phyloP scores from a whole-genome alignment of 192 early-diverging fungal species.

The Coemansia sp. region DNA sequence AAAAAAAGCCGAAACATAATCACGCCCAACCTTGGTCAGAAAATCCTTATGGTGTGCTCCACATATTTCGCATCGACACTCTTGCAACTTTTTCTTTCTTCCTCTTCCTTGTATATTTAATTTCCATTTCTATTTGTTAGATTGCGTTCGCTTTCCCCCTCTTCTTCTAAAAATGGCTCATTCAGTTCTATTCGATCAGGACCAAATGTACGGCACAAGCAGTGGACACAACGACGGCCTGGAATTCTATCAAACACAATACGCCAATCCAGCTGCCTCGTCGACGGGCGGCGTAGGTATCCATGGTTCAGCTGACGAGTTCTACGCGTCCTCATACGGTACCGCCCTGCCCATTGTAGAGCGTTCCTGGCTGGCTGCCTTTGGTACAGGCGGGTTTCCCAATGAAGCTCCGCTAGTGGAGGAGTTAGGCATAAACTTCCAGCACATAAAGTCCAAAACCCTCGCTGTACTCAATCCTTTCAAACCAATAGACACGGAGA shows the following conservation, averaged over 20 bases:
- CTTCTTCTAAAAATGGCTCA: slow-evolving; percentile 33
- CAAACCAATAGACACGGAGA: slow-evolving; percentile 68
- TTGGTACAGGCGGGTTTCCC: slow-evolving; percentile 88
- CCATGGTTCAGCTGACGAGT: slow-evolving; percentile 47
- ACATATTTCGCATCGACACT: not conserved
- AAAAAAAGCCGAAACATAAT: not conserved
- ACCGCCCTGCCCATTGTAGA: slow-evolving; percentile 49
- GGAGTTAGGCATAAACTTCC: slow-evolving; percentile 94
- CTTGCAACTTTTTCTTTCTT: not conserved
- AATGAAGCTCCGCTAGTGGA: slow-evolving; percentile 94
- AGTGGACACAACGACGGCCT: slow-evolving; percentile 36
- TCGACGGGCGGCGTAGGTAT: slow-evolving; percentile 17
- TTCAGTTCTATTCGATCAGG: slow-evolving; percentile 54
- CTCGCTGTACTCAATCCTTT: slow-evolving; percentile 86
- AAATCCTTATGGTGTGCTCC: not conserved
- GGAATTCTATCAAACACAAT: slow-evolving; percentile 54
- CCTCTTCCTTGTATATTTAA: not conserved
- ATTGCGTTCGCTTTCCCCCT: not conserved
- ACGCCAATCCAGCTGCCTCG: slow-evolving; percentile 34
- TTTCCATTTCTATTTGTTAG: not conserved
- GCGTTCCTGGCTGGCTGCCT: slow-evolving; percentile 64
- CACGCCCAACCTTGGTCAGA: not conserved
- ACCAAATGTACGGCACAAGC: slow-evolving; percentile 26
- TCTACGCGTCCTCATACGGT: slow-evolving; percentile 51
- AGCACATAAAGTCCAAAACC: slow-evolving; percentile 84